These are phyloP conservation scores for Fennellomyces sp. DNA, from an alignment of 371 early-diverging fungal genomes.

Conservation along the genomic window DNA sequence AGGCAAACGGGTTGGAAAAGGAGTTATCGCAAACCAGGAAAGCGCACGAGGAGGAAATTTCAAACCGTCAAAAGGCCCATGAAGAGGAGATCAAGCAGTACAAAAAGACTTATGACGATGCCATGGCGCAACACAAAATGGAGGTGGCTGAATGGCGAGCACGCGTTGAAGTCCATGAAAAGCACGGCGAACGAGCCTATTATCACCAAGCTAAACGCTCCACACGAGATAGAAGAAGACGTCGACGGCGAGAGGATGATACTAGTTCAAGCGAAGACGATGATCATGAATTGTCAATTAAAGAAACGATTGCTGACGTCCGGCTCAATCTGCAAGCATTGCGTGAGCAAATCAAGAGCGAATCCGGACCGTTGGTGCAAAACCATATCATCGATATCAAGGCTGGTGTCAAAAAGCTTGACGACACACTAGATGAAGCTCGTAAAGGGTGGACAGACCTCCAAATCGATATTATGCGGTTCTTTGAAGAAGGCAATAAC, in stretches of 20 bases:
- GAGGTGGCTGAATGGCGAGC: constrained; percentile 23
- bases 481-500: constrained; percentile 8
- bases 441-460: constrained; percentile 33
- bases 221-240: neutral
- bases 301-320: constrained; percentile 30
- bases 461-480: constrained; percentile 32
- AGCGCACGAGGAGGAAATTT: constrained; percentile 6
- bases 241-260: constrained; percentile 1
- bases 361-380: constrained; percentile 26
- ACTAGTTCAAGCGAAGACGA: neutral
- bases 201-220: neutral
- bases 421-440: constrained; percentile 32
- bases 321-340: constrained; percentile 36
- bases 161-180: constrained; percentile 25
- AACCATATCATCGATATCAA: constrained; percentile 34
- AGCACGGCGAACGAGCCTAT: constrained; percentile 4
- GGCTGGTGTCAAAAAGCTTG: constrained; percentile 23
- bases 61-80: neutral
- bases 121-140: constrained; percentile 6
- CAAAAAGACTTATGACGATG: constrained; percentile 11
- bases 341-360: constrained; percentile 30
- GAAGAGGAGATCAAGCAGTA: constrained; percentile 3
- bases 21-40: constrained; percentile 13
- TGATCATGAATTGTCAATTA: constrained; percentile 1
- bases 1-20: constrained; percentile 22